Evolutionary conservation across 2,329 filamentous ascomycete genomes (phyloP).

Genomic region (Neopestalotiopsis clavispora): DNA sequence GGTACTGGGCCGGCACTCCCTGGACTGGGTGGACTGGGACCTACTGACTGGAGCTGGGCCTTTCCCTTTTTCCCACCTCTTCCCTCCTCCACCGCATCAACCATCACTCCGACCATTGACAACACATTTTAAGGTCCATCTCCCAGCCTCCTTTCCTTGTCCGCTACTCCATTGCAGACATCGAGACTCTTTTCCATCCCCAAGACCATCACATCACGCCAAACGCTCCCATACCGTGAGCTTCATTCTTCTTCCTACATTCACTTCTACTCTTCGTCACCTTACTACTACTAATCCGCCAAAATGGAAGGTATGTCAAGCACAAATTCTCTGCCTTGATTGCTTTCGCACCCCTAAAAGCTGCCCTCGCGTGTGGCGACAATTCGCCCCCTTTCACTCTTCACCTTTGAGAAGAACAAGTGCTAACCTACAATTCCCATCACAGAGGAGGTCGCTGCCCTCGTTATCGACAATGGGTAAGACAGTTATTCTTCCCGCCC

Average conservation of each 20-base stretch:
- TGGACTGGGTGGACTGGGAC: background rate
- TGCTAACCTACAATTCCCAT: constrained; percentile 47
- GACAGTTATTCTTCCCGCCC: constrained; percentile 48
- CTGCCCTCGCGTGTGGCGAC: background rate
- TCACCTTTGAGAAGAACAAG: constrained; percentile 26
- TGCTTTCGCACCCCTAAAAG: background rate
- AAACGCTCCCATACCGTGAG: constrained; percentile 42
- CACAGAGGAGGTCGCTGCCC: constrained; percentile 99
- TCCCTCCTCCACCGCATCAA: constrained; percentile 18
- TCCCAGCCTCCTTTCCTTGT: constrained; percentile 38
- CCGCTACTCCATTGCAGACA: constrained; percentile 40
- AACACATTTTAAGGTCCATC: constrained; percentile 37
- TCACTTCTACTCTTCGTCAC: constrained; percentile 34
- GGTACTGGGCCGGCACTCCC: background rate
- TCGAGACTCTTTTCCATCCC: constrained; percentile 26
- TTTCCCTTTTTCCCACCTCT: constrained; percentile 16
- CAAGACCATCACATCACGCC: constrained; percentile 33
- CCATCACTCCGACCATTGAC: constrained; percentile 23
- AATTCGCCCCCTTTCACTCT: constrained; percentile 15
- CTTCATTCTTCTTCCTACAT: constrained; percentile 34
- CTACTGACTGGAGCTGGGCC: background rate
- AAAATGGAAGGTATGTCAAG: constrained; percentile 68
- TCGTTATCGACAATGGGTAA: constrained; percentile 99
- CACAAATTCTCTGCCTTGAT: constrained; percentile 27
- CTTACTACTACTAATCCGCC: constrained; percentile 48